phyloP scores from a whole-genome alignment of 169 alveolate genomes.

The Cryptosporidium baileyi region DNA sequence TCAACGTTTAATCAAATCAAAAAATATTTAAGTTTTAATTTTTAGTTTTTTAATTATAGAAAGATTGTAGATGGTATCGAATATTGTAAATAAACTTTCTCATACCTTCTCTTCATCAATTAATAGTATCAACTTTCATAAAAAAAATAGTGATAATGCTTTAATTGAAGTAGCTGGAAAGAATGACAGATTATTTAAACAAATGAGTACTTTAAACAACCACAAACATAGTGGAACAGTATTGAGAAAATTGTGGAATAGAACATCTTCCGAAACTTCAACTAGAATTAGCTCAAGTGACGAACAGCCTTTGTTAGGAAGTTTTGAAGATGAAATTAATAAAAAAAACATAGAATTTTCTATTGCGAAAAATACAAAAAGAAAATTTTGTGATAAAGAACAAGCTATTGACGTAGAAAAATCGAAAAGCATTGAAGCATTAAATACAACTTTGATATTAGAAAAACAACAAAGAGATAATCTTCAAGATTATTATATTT shows the following conservation, averaged over 20 bases:
- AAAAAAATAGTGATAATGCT: background rate
- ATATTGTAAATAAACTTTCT: background rate
- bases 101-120: background rate
- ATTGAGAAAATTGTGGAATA: slow-evolving; percentile 1
- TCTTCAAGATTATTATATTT: background rate
- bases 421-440: background rate
- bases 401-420: background rate
- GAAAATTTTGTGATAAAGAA: no score
- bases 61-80: background rate
- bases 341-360: background rate
- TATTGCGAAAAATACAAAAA: no score
- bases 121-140: background rate
- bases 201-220: background rate
- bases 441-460: background rate
- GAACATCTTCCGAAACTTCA: slow-evolving; percentile 2
- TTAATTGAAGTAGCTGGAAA: background rate
- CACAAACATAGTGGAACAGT: background rate
- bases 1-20: no score
- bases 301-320: background rate
- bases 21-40: no score
- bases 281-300: slow-evolving; percentile 34
- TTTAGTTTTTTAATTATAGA: no score
- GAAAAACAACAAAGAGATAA: background rate
- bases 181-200: background rate
- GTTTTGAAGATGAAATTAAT: background rate